Evolutionary conservation across 306 rosid species (phyloP).

Genomic region (Cicer cuneatum): DNA sequence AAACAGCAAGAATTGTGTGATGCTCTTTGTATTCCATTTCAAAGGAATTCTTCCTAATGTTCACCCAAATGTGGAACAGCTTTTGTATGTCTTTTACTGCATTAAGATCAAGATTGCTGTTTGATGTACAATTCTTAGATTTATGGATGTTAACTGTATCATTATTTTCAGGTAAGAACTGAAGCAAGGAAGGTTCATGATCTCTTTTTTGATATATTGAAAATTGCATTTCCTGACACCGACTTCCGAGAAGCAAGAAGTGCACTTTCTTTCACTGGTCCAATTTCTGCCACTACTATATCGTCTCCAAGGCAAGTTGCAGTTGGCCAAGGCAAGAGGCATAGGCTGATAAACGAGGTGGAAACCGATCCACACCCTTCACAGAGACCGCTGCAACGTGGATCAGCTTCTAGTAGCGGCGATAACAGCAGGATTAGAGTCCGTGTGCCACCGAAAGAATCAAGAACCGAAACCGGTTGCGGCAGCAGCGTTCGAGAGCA

Average conservation of each 20-base stretch:
- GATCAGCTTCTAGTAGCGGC: slow-evolving; percentile 49
- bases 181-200: slow-evolving; percentile 98
- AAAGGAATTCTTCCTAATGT: slow-evolving; percentile 34
- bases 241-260: slow-evolving; percentile 85
- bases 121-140: background rate
- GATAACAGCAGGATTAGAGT: slow-evolving; percentile 71
- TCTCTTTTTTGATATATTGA: slow-evolving; percentile 92
- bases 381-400: slow-evolving; percentile 72
- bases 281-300: slow-evolving; percentile 50
- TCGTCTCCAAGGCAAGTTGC: slow-evolving; percentile 64
- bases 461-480: slow-evolving; percentile 62
- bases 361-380: slow-evolving; percentile 63
- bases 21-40: slow-evolving; percentile 2
- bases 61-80: background rate
- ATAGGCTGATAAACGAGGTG: slow-evolving; percentile 63
- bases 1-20: background rate
- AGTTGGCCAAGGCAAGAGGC: slow-evolving; percentile 71
- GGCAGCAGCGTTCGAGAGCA: slow-evolving; percentile 65
- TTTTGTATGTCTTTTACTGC: background rate
- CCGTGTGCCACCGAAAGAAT: slow-evolving; percentile 66
- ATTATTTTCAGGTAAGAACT: slow-evolving; percentile 72
- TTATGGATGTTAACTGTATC: slow-evolving; percentile 20
- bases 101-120: slow-evolving; percentile 4
- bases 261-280: slow-evolving; percentile 72
- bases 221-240: slow-evolving; percentile 88